Base-by-base conservation (phyloP, 805 yeast species). In the Wickerhamomyces kurtzmanii region DNA sequence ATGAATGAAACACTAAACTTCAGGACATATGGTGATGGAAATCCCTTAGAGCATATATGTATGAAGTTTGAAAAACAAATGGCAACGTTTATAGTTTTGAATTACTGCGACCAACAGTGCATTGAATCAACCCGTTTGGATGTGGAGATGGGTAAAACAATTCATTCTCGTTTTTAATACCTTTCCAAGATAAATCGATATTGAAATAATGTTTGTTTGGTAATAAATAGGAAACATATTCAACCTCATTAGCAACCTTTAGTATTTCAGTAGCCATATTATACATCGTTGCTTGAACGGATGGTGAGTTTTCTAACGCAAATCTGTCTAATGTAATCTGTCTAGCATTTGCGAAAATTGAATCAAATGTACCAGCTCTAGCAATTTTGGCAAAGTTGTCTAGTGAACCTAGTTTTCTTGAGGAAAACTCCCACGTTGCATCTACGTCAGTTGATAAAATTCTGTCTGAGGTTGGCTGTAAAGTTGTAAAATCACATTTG, bases 231-330 rank as follows among this genome's bases (percentile, higher is more conserved):
- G 77, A 55, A 20, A 86, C 95, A 24, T 64, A 63, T 37, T 62
- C 68, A 31, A 87, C 64, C 34, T 62, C 62, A 3, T 75, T 64
- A 31, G 71, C 78, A 28, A 45, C 47, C 27, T 59, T 62, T 49
- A 87, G 67, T 38, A 87, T 83, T 37, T 71, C 74, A 38, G 73
- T 66, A 22, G 82, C 68, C 91, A 87, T 87, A 67, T 85, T 82
- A 66, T 72, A 87, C 95, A 87, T 89, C 33, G 96, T 87, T 25
- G 94, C 95, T 62, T 87, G 96, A 26, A 87, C 96, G 15, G 94
- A 81, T n/a, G 95, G 74, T 8, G 94, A 83, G 55, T 83, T 74
- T 56, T 87, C 95, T 28, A 68, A 53, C 12, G 95, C 95, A 55
- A 87, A 87, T 33, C 67, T 65, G 30, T 73, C 78, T 44, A 86